Base-by-base conservation (phyloP, 352 stramenopile species). In the Globisporangium yorkense region DNA sequence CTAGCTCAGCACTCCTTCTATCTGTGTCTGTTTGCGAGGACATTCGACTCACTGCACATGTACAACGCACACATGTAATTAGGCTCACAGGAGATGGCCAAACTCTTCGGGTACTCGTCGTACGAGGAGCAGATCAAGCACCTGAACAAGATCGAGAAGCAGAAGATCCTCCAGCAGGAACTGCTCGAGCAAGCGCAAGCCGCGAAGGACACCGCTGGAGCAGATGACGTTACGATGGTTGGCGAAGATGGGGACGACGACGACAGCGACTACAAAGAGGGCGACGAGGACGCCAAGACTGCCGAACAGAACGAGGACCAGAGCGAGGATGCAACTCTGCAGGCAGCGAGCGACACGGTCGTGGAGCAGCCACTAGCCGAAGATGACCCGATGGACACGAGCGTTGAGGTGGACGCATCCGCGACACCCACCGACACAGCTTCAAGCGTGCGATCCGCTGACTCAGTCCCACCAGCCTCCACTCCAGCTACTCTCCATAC, bases 31-130 rank as follows among this genome's bases (percentile, higher is more conserved):
- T 20, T 33, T 39, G 13, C 7, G 21, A 57, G 7, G 24, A 27
- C 24, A 12, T 33, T 21, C 29, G 43, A 45, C 40, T 31, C 33
- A 39, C 33, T 10, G 33, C 8, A 9, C 8, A 9, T 9, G 33
- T 9, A 13, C 8, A 13, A 9, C 33, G 8, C 33, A 39, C 8
- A 12, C 33, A 15, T 52, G 20, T 10, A 6, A 21, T n/a, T 10
- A 77, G 70, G 68, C 20, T 75, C 78, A 5, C 65, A 85, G 44
- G 71, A 73, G 16, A 80, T 80, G 66, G 84, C 84, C 62, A 89
- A 89, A 63, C 37, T 89, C 5, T 92, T 94, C 59, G 84, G 84
- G 4, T 91, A 90, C 59, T 54, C 58, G 20, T 91, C 63, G 48
- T 87, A 85, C 56, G 77, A 90, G 46, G 76, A 88, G 47, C 84